Conservation (phyloP, 192 early-diverging fungal genomes). For the Podila epicladia region DNA sequence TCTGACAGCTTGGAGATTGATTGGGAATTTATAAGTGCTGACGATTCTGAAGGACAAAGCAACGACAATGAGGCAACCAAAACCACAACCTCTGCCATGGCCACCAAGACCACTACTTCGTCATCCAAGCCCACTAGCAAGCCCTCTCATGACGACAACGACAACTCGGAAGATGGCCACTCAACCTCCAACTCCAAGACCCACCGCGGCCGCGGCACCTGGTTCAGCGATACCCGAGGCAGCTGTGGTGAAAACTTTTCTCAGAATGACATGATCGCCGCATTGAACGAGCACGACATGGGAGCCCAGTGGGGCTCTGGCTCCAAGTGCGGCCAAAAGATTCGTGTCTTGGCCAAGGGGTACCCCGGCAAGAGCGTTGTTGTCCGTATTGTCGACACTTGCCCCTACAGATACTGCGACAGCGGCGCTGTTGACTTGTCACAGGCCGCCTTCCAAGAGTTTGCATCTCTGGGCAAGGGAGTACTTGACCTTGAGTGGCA, state of each 20-base stretch:
- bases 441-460: slow-evolving; percentile 8
- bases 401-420: slow-evolving; percentile 16
- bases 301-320: slow-evolving; percentile 4
- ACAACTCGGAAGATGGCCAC: not conserved
- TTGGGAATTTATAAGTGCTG: not conserved
- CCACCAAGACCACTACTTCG: too few species aligned
- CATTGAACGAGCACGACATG: slow-evolving; percentile 9
- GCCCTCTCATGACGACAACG: not conserved
- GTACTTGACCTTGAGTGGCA: slow-evolving; percentile 21
- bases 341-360: slow-evolving; percentile 10
- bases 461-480: slow-evolving; percentile 1
- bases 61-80: not conserved
- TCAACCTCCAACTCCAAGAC: not conserved
- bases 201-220: slow-evolving; percentile 19
- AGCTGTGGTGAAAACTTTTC: slow-evolving; percentile 10
- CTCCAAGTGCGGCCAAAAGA: slow-evolving; percentile 22
- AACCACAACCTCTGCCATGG: not conserved
- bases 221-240: slow-evolving; percentile 21
- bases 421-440: slow-evolving; percentile 11
- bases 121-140: too few species aligned
- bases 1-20: not conserved
- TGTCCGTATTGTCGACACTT: slow-evolving; percentile 23
- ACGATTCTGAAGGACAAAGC: not conserved
- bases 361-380: slow-evolving; percentile 8
- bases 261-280: slow-evolving; percentile 14